Conservation (phyloP, 2,329 filamentous ascomycete species). For the Cercospora sp. region DNA sequence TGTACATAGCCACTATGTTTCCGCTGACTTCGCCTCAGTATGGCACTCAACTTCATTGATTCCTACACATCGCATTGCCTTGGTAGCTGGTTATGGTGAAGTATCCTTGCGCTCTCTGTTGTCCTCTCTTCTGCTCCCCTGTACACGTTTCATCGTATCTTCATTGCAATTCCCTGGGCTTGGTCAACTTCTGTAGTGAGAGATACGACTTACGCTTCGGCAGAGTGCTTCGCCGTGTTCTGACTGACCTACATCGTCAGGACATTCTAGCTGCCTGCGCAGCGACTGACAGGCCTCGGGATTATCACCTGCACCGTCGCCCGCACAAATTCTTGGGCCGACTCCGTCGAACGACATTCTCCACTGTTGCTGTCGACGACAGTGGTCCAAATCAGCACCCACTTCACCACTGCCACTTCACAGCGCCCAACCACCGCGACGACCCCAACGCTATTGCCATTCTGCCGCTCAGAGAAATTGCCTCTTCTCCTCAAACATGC, state of each 20-base stretch:
- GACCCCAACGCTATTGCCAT: neutral
- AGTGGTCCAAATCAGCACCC: neutral
- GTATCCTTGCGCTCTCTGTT: neutral
- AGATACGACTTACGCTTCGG: neutral
- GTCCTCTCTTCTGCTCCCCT: neutral
- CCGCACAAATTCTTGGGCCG: neutral
- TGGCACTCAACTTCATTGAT: neutral
- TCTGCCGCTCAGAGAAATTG: neutral
- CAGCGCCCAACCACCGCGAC: neutral
- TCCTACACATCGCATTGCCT: neutral
- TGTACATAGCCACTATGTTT: conserved; percentile 2
- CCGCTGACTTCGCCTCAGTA: conserved; percentile 12
- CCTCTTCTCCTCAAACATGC: neutral
- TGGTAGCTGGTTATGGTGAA: neutral
- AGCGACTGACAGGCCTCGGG: neutral
- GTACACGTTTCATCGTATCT: neutral
- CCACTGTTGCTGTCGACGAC: neutral
- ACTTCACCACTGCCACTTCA: neutral
- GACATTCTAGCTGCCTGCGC: neutral
- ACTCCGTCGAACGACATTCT: neutral
- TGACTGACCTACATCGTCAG: neutral
- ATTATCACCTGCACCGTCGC: neutral
- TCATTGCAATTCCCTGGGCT: neutral
- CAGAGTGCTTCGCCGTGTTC: neutral
- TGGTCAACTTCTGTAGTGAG: neutral